Evolutionary conservation across 2,329 filamentous ascomycete species (phyloP), one percentile per base, ranked within the genome.

Genomic region (Bimuria novae-zelandiae): DNA sequence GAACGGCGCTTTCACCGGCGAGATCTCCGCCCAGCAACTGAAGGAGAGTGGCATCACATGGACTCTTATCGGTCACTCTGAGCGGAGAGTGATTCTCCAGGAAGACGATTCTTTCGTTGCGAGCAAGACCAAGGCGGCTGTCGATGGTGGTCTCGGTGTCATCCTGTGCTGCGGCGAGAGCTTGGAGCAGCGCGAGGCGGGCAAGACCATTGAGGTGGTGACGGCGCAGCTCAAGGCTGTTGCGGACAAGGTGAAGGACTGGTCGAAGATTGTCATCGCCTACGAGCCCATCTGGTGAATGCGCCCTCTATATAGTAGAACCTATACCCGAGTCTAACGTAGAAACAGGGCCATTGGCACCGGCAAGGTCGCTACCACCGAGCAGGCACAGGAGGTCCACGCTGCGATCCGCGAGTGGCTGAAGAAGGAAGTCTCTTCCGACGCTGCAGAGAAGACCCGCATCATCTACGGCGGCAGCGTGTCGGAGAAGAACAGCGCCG

Each of bases 111-210:
- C 82, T 70, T 87, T 94, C 67, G 86, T 97, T 63, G 91, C 93
- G 60, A 85, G 83, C 80, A 99, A 99, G 89, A 94, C 92, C 77
- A 96, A 96, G 85, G 87, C 86, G 69, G 92, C 94, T 57, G 82
- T 94, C 55, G 90, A 95, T 71, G 89, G 89, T 70, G 93, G 92
- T 58, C 75, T 99, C 62, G 83, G 85, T 64, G 94, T 97, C 72
- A 96, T 99, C 77, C 89, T 96, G 80, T 99, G 94, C 87, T 94
- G 91, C 76, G 94, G 94, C 69, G 94, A 99, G 86, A 91, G 87
- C 67, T 84, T 97, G 61, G 90, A 96, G 84, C 87, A 96, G 82
- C 88, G 93, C 64, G 92, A 97, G 82, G 83, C 84, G 59, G 83
- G 84, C 75, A 87, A 90, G 82, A 97, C 93, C 61, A 88, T 95